A percentile compares a stretch with the other conserved stretches of the same genome.
These are phyloP conservation scores for Ephemerocybe angulata DNA, from an alignment of 768 basidiomycete species.

Conservation along the genomic window DNA sequence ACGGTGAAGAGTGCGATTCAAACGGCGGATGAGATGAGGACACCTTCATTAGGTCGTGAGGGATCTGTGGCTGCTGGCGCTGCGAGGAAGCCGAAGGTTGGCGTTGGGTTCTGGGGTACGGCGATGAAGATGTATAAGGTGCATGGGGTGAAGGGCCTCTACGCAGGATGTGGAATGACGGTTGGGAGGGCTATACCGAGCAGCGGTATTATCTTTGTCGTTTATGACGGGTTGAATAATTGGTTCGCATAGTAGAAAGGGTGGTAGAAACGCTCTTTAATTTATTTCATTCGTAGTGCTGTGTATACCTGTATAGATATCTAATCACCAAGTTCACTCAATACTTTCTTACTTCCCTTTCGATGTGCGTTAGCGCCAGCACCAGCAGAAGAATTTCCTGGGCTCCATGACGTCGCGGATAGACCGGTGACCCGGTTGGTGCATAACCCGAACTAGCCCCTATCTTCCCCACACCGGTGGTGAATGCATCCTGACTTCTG, in stretches of 20 bases:
- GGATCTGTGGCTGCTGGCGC: slow-evolving; percentile 26
- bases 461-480: too few relatives aligned
- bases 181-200: slow-evolving; percentile 79
- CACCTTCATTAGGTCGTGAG: slow-evolving; percentile 3
- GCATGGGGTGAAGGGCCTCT: slow-evolving; percentile 74
- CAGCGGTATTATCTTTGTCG: slow-evolving; percentile 84
- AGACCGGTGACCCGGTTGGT: too few relatives aligned
- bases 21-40: slow-evolving; percentile 81
- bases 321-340: too few relatives aligned
- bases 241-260: slow-evolving; percentile 34
- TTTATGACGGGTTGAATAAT: slow-evolving; percentile 71
- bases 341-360: too few relatives aligned
- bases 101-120: slow-evolving; percentile 44
- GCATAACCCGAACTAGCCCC: too few relatives aligned
- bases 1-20: slow-evolving; percentile 93
- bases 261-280: too few relatives aligned
- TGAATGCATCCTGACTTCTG: too few relatives aligned
- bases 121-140: slow-evolving; percentile 67
- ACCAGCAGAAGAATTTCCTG: too few relatives aligned
- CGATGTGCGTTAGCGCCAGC: too few relatives aligned
- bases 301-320: too few relatives aligned
- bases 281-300: too few relatives aligned
- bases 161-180: slow-evolving; percentile 88
- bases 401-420: too few relatives aligned
- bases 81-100: slow-evolving; percentile 20